These are phyloP conservation scores for Exidia glandulosa DNA, from an alignment of 768 basidiomycete genomes.

Conservation along the genomic window DNA sequence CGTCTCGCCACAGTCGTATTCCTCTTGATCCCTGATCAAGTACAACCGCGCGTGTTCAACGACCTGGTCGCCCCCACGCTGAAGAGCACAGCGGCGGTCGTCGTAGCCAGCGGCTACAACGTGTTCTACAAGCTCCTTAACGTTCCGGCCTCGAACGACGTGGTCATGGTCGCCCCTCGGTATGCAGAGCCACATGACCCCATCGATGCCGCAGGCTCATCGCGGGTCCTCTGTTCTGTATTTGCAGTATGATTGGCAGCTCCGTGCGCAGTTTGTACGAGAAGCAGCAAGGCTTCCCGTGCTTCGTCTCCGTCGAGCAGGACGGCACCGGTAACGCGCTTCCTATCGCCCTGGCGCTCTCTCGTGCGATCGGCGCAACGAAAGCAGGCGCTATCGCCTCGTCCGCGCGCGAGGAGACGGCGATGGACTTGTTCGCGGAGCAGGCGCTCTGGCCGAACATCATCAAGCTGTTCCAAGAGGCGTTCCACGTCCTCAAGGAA, in stretches of 20 bases:
- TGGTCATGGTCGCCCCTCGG: constrained; percentile 61
- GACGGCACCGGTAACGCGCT: constrained; percentile 42
- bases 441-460: constrained; percentile 44
- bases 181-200: constrained; percentile 11
- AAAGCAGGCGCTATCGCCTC: constrained; percentile 54
- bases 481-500: constrained; percentile 50
- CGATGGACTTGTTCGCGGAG: constrained; percentile 51
- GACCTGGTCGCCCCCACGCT: constrained; percentile 37
- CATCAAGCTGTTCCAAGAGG: constrained; percentile 53
- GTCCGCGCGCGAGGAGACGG: constrained; percentile 50
- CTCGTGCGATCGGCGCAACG: constrained; percentile 49
- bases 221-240: background rate
- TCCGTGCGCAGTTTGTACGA: constrained; percentile 51
- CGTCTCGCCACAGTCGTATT: constrained; percentile 43
- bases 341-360: constrained; percentile 38
- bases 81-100: constrained; percentile 37
- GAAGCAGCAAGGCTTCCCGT: constrained; percentile 52
- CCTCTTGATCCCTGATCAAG: constrained; percentile 53
- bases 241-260: constrained; percentile 59
- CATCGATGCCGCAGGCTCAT: background rate
- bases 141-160: constrained; percentile 42
- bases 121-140: constrained; percentile 49
- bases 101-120: constrained; percentile 56
- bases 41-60: constrained; percentile 53
- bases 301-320: constrained; percentile 55